Evolutionary conservation across 805 yeast genomes (phyloP).

Genomic region (Saccharomycopsis babjevae): DNA sequence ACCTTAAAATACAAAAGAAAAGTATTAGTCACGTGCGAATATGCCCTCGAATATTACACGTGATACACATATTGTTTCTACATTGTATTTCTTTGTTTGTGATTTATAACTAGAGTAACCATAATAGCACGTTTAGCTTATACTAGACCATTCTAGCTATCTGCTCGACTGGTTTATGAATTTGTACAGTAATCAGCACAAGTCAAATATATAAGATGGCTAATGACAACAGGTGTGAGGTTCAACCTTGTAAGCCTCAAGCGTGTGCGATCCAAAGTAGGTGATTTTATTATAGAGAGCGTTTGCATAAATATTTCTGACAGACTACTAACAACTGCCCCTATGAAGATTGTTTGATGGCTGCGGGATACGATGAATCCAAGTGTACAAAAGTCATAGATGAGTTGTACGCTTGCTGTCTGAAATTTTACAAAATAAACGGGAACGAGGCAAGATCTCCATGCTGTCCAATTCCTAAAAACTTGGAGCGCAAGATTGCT

Average conservation of each 20-base stretch:
- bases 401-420: constrained; percentile 66
- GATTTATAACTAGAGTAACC: too few relatives aligned
- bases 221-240: constrained; percentile 5
- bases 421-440: constrained; percentile 46
- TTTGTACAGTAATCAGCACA: neutral
- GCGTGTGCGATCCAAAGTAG: constrained; percentile 75
- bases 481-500: constrained; percentile 52
- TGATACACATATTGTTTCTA: too few relatives aligned
- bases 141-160: too few relatives aligned
- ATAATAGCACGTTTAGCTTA: neutral
- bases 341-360: constrained; percentile 48
- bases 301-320: neutral
- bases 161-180: too few relatives aligned
- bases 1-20: too few relatives aligned
- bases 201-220: neutral
- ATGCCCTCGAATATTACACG: too few relatives aligned
- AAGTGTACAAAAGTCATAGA: constrained; percentile 65
- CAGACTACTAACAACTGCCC: constrained; percentile 1
- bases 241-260: constrained; percentile 53
- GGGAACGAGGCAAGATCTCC: constrained; percentile 54
- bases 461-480: constrained; percentile 68
- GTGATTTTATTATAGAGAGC: constrained; percentile 20
- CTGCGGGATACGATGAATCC: constrained; percentile 57
- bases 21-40: too few relatives aligned
- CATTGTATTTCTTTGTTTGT: too few relatives aligned